Conservation (phyloP, 1,139 yeast genomes). For the Yamadazyma epiphylla region DNA sequence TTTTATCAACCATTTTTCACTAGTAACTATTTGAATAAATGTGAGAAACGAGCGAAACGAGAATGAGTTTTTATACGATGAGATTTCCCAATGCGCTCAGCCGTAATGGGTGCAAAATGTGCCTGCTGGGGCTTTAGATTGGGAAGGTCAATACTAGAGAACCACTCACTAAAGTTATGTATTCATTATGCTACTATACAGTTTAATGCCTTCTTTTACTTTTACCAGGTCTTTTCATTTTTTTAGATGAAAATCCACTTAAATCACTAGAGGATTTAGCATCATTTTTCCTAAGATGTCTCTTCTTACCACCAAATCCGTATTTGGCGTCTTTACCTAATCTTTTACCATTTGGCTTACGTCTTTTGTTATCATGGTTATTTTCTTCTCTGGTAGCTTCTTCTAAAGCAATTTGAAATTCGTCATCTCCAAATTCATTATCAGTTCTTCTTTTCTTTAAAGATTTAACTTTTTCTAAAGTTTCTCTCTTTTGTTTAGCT, state of each 20-base stretch:
- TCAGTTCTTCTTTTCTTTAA: constrained; percentile 84
- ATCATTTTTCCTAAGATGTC: constrained; percentile 70
- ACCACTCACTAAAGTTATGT: not conserved
- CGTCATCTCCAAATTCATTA: constrained; percentile 65
- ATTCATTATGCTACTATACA: constrained; percentile 3
- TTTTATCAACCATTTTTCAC: constrained; percentile 6
- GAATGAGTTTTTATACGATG: constrained; percentile 1
- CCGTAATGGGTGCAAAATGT: no score
- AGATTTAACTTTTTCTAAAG: constrained; percentile 84
- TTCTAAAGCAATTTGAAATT: constrained; percentile 75
- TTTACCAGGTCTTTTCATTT: constrained; percentile 76
- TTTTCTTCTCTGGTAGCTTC: constrained; percentile 64
- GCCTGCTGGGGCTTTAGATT: not conserved
- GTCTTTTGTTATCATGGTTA: constrained; percentile 34
- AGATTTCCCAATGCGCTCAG: constrained; percentile 1
- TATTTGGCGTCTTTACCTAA: constrained; percentile 62
- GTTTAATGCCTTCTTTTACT: constrained; percentile 42
- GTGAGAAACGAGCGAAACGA: no score
- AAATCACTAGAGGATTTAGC: constrained; percentile 72
- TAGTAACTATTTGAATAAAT: not conserved
- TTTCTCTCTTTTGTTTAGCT: constrained; percentile 89
- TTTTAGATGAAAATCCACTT: constrained; percentile 55
- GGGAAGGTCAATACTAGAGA: not conserved
- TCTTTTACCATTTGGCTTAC: constrained; percentile 59
- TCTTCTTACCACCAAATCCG: constrained; percentile 70